These are phyloP conservation scores for Sicyos edulis DNA, from an alignment of 306 rosid species.

Conservation along the genomic window DNA sequence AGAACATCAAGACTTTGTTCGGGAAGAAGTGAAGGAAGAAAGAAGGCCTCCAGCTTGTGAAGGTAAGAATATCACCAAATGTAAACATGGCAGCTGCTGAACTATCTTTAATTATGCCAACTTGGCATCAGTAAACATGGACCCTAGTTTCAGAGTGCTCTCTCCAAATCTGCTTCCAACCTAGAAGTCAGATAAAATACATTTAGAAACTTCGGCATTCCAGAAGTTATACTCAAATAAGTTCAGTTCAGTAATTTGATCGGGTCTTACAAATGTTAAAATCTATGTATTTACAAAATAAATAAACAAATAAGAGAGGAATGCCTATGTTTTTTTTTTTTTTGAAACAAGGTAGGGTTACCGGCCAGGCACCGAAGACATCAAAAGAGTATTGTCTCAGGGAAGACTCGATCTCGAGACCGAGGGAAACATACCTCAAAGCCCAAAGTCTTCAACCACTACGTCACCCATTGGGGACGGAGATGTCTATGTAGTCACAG, in stretches of 20 bases:
- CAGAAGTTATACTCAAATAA: slow-evolving; percentile 7
- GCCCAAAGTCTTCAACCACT: too few species aligned
- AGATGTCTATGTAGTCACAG: neutral
- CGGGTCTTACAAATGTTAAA: neutral
- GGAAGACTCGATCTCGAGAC: too few species aligned
- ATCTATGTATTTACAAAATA: neutral
- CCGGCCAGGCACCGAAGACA: too few species aligned
- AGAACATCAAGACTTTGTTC: slow-evolving; percentile 63
- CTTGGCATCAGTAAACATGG: slow-evolving; percentile 86
- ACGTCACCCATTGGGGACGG: too few species aligned
- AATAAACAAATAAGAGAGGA: too few species aligned
- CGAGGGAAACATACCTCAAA: too few species aligned
- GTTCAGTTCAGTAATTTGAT: neutral
- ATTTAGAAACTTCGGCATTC: too few species aligned
- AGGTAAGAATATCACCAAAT: slow-evolving; percentile 90
- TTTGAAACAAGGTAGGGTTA: too few species aligned
- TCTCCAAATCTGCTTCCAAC: too few species aligned
- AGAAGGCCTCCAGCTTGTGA: slow-evolving; percentile 98
- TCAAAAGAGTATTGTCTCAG: too few species aligned
- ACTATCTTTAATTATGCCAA: slow-evolving; percentile 92
- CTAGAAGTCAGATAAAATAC: too few species aligned
- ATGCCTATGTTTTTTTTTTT: too few species aligned
- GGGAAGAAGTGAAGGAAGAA: slow-evolving; percentile 85
- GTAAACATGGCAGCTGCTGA: slow-evolving; percentile 87
- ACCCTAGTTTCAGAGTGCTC: slow-evolving; percentile 92